phyloP scores from a whole-genome alignment of 257 asterid genomes.

The Echium plantagineum region DNA sequence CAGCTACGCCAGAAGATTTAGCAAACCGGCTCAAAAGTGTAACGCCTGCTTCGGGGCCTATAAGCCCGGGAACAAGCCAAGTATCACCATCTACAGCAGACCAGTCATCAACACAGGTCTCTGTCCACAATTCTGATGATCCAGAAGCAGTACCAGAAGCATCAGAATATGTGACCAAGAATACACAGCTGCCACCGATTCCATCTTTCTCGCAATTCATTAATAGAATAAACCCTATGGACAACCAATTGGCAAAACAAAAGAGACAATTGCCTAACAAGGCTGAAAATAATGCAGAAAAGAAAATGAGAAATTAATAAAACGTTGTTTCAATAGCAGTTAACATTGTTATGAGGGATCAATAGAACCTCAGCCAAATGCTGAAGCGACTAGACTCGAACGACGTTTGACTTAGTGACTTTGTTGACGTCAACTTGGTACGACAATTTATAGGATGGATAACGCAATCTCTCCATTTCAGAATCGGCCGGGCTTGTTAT shows the following conservation, averaged over 20 bases:
- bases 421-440: too few species aligned
- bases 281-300: slow-evolving; percentile 30
- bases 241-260: slow-evolving; percentile 20
- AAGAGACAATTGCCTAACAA: slow-evolving; percentile 33
- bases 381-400: too few species aligned
- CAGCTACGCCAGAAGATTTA: slow-evolving; percentile 45
- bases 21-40: slow-evolving; percentile 28
- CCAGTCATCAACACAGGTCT: slow-evolving; percentile 9
- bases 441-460: too few species aligned
- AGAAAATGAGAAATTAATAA: slow-evolving; percentile 33
- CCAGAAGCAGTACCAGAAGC: slow-evolving; percentile 14
- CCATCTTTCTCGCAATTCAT: slow-evolving; percentile 73
- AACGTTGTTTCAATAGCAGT: too few species aligned
- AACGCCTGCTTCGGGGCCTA: slow-evolving; percentile 14
- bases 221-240: slow-evolving; percentile 38
- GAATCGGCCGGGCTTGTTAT: too few species aligned
- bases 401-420: too few species aligned
- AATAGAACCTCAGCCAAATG: too few species aligned
- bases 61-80: slow-evolving; percentile 18
- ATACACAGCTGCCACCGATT: slow-evolving; percentile 37
- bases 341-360: too few species aligned
- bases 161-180: slow-evolving; percentile 15
- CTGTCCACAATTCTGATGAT: slow-evolving; percentile 14
- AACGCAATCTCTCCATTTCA: too few species aligned
- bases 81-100: slow-evolving; percentile 20